Percentiles rank a stretch among this genome's conserved stretches.
These are phyloP conservation scores for Myxozyma sirexii DNA, from an alignment of 805 yeast genomes.

Conservation along the genomic window DNA sequence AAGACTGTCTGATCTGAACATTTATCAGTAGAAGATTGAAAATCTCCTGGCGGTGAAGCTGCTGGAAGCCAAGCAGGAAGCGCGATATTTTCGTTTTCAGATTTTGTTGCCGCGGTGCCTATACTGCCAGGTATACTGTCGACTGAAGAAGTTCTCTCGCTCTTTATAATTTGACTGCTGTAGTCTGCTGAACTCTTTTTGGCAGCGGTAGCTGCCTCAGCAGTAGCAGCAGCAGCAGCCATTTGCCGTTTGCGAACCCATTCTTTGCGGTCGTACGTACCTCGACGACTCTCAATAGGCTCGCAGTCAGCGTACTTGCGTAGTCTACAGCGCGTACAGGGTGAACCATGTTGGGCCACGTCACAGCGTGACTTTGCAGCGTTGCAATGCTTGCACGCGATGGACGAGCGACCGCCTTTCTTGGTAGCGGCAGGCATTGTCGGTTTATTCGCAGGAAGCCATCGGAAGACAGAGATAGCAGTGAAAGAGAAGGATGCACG, in stretches of 20 bases:
- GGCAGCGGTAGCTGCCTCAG: neutral
- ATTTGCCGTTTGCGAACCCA: neutral
- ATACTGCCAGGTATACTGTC: too few relatives aligned
- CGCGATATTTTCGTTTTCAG: too few relatives aligned
- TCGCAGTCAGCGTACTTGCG: conserved; percentile 12
- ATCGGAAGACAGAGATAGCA: too few relatives aligned
- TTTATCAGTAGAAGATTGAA: too few relatives aligned
- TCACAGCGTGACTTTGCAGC: conserved; percentile 17
- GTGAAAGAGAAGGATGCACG: neutral
- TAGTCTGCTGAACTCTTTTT: too few relatives aligned
- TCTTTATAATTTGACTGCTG: too few relatives aligned
- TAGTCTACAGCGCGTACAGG: conserved; percentile 16
- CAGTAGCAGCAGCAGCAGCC: neutral
- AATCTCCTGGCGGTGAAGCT: too few relatives aligned
- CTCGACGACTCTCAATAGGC: conserved; percentile 18
- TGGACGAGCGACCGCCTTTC: conserved; percentile 8
- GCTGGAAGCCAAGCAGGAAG: too few relatives aligned
- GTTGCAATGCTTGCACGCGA: conserved; percentile 24
- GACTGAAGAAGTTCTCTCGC: too few relatives aligned
- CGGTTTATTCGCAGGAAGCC: too few relatives aligned
- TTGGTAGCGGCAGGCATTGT: neutral
- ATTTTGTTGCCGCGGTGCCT: too few relatives aligned
- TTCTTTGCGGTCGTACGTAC: conserved; percentile 23
- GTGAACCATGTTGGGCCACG: conserved; percentile 13
- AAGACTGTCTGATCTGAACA: too few relatives aligned